These are phyloP conservation scores for Hymenoscyphus fructigenus DNA, from an alignment of 2,329 filamentous ascomycete genomes.

Conservation along the genomic window DNA sequence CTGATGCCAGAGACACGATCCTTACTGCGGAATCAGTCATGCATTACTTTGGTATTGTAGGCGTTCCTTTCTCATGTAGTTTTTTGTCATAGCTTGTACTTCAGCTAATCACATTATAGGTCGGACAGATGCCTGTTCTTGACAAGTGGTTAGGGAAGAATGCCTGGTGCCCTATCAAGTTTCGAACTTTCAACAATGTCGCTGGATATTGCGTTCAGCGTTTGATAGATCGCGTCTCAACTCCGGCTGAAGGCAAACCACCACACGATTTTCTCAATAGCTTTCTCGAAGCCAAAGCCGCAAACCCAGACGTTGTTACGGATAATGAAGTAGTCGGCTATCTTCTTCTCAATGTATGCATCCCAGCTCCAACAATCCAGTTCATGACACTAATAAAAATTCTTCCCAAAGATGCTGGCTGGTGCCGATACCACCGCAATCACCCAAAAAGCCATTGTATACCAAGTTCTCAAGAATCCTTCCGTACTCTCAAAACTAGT, in stretches of 20 bases:
- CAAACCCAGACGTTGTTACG: conserved; percentile 10
- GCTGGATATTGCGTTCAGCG: conserved; percentile 20
- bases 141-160: conserved; percentile 29
- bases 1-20: conserved; percentile 32
- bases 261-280: conserved; percentile 31
- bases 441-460: conserved; percentile 38
- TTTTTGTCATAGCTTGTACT: conserved; percentile 29
- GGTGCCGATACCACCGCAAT: conserved; percentile 40
- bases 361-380: not conserved
- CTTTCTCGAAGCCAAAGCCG: conserved; percentile 26
- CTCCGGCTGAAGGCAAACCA: not conserved
- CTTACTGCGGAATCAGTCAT: conserved; percentile 17
- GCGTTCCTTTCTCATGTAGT: too few relatives aligned
- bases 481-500: conserved; percentile 24
- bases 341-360: conserved; percentile 11
- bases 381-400: not conserved
- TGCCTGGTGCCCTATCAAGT: conserved; percentile 16
- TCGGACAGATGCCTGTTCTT: conserved; percentile 28
- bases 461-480: conserved; percentile 38
- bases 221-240: conserved; percentile 13
- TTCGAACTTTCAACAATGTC: conserved; percentile 16
- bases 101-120: conserved; percentile 29
- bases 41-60: not conserved
- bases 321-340: conserved; percentile 13
- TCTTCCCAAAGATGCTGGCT: conserved; percentile 22